Base-by-base conservation (phyloP, 2,329 filamentous ascomycete species). In the Rhynchosporium graminicola region DNA sequence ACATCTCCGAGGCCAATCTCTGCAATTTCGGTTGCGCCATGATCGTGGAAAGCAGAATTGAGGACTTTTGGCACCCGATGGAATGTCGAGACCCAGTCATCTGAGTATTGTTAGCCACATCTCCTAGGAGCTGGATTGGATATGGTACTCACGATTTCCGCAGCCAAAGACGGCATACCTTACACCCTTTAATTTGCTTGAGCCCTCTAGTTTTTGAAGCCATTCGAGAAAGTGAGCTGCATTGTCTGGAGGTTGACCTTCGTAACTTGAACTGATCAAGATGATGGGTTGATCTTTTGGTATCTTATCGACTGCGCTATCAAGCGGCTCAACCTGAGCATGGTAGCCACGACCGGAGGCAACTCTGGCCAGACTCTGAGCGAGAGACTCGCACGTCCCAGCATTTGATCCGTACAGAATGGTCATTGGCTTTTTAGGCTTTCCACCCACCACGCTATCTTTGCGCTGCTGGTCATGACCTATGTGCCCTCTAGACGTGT, bases 331-430 rank as follows among this genome's bases (percentile, higher is more conserved):
- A 1, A 88, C 75, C 4, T 77, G 73, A 3, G 72, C 76, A 5
- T 73, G 74, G 73, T 86, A 91, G 0, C 89, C 88, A 67, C 85
- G 84, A 3, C 73, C 73, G 2, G 77, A 68, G 0, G 87, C 87
- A 68, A 86, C 82, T 4, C 80, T 78, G 0, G 85, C 85, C 8
- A 92, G 72, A 33, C 83, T 79, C 65, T 87, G 82, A 0, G 89
- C 86, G 52, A 92, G 79, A 0, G 85, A 79, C 73, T 91, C 87
- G 72, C 89, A 92, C 1, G 89, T 92, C 0, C 89, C 89, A 8
- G 84, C 86, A 70, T 91, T 91, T n/a, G 87, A 89, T 1, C 90
- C 89, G 69, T 90, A 92, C 43, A 87, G 82, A 26, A 93, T 82
- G 20, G 82, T 82, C 66, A 92, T 68, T 31, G 63, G 58, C 50